Base-by-base conservation (phyloP, 345 rosid genomes). In the Gossypium raimondii region DNA sequence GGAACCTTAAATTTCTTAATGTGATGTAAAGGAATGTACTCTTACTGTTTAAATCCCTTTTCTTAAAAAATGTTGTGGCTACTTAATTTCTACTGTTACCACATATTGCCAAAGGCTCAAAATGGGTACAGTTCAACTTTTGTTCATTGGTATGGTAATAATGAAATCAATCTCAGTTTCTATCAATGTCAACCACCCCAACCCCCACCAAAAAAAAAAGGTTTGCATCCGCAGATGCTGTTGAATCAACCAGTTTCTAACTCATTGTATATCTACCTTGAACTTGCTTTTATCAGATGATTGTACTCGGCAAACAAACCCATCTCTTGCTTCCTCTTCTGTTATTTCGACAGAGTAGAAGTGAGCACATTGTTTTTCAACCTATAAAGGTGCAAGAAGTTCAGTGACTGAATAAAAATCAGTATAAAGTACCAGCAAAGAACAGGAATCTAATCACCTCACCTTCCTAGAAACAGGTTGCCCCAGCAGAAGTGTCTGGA, bases 301-400 rank as follows among this genome's bases (percentile, higher is more conserved):
- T 81, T 93, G 92, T 52, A 92, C 99, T 73, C 88, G 92, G 76
- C 97, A 93, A 24, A 92, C 97, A 73, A 96, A 78, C 58, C 99
- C 99, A 78, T 88, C 85, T n/a, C 75, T 85, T 75, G 91, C 98
- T 82, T 92, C 97, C 83, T 96, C 97, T 83, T 93, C 93, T 74
- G 94, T 87, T 82, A 96, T 82, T 63, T 79, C 81, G 82, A 96
- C 87, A 79, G 97, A 91, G 84, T 90, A 96, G 83, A 93, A 96
- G 84, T 93, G 98, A 80, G 97, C 99, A 83, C 98, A 84, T 85
- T 96, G 99, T 87, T 87, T 96, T 74, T 96, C 99, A 82, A 96
- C 98, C 99, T 96, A 89, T 83, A 79, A 63, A 81, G 67, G 73
- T 62, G 75, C 73, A 74, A 73, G 68, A 75, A 27, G 51, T 51